Evolutionary conservation across 805 yeast genomes (phyloP).

Genomic region (Jamesozyma jinghongensis): DNA sequence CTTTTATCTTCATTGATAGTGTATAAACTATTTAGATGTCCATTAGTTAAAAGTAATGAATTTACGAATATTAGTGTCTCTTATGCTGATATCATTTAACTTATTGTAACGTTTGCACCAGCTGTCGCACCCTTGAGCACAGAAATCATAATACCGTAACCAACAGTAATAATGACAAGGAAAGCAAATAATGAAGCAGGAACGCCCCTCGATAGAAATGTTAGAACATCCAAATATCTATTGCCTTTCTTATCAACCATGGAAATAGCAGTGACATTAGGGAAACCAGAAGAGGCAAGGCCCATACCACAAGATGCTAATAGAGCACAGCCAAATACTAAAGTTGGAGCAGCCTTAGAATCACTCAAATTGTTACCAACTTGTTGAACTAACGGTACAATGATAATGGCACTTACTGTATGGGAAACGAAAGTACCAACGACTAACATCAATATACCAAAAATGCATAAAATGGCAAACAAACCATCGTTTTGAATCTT

Average conservation of each 20-base stretch:
- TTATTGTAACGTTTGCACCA: neutral
- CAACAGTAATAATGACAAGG: conserved; percentile 64
- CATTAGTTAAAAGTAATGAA: too few species aligned
- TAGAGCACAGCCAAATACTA: conserved; percentile 42
- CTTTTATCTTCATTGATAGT: too few species aligned
- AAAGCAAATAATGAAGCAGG: conserved; percentile 78
- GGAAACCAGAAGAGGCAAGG: conserved; percentile 93
- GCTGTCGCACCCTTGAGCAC: conserved; percentile 17
- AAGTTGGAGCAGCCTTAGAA: conserved; percentile 55
- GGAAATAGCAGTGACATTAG: conserved; percentile 94
- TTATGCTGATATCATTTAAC: too few species aligned
- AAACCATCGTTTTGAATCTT: conserved; percentile 53
- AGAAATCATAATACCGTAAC: conserved; percentile 62
- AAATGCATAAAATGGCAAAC: conserved; percentile 65
- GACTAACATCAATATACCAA: conserved; percentile 73
- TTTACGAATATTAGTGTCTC: too few species aligned
- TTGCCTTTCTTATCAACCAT: conserved; percentile 85
- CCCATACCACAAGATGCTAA: conserved; percentile 95
- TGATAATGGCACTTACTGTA: conserved; percentile 91
- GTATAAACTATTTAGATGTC: too few species aligned
- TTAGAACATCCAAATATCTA: conserved; percentile 70
- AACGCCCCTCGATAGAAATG: conserved; percentile 83
- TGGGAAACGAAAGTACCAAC: conserved; percentile 95
- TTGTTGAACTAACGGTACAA: conserved; percentile 81
- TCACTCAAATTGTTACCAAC: conserved; percentile 64